Conservation (phyloP, 768 basidiomycete genomes). For the Auriscalpium microsporum region DNA sequence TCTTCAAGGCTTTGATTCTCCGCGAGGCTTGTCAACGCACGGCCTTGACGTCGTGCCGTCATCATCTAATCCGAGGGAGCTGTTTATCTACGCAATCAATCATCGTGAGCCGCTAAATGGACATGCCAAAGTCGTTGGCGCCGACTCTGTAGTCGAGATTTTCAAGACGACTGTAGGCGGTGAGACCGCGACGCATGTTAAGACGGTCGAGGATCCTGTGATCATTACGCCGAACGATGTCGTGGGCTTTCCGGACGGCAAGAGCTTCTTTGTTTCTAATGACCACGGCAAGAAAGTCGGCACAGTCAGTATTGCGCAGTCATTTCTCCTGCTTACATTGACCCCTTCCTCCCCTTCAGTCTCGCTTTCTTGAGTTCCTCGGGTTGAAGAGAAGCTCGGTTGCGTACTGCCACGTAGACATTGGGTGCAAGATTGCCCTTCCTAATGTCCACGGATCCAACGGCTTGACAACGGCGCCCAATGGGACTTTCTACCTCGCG, state of each 20-base stretch:
- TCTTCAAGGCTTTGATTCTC: constrained; percentile 21
- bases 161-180: constrained; percentile 46
- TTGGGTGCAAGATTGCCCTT: constrained; percentile 55
- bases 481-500: constrained; percentile 60
- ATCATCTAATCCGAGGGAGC: constrained; percentile 32
- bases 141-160: constrained; percentile 64
- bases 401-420: constrained; percentile 52
- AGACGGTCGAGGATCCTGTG: constrained; percentile 46
- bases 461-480: constrained; percentile 43
- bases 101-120: constrained; percentile 46
- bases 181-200: constrained; percentile 39
- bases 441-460: constrained; percentile 45
- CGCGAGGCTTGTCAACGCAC: constrained; percentile 44
- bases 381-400: constrained; percentile 34
- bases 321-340: too few species aligned
- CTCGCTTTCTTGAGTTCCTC: constrained; percentile 2
- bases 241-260: constrained; percentile 55
- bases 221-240: constrained; percentile 66
- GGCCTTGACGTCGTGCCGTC: constrained; percentile 66
- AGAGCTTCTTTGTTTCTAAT: constrained; percentile 64
- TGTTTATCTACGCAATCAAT: constrained; percentile 66
- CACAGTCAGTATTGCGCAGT: constrained; percentile 30
- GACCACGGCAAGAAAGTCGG: constrained; percentile 50
- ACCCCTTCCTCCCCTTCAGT: neutral
- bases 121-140: constrained; percentile 39